phyloP scores from a whole-genome alignment of 2,329 filamentous ascomycete species.

The Pseudocercospora fijiensis region DNA sequence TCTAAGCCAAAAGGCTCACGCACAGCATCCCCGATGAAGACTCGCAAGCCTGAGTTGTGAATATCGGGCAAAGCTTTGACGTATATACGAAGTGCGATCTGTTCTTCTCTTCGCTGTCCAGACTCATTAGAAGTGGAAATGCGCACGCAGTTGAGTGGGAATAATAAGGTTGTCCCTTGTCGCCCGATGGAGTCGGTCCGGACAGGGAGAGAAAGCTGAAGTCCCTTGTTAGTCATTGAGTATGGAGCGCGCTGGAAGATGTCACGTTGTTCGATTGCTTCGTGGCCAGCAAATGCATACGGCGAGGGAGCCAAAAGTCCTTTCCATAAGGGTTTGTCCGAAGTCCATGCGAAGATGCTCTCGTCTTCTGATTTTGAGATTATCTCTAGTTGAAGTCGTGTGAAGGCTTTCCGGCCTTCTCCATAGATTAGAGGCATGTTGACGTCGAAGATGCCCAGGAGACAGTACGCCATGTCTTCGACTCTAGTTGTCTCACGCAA shows the following conservation, averaged over 20 bases:
- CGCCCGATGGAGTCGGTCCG: background rate
- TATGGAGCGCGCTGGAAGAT: background rate
- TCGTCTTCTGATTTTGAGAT: conserved; percentile 7
- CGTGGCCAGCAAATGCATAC: background rate
- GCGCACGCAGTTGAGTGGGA: background rate
- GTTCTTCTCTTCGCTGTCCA: background rate
- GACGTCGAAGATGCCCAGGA: conserved; percentile 18
- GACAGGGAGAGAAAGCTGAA: background rate
- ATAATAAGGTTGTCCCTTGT: background rate
- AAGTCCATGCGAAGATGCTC: conserved; percentile 12
- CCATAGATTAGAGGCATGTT: conserved; percentile 16
- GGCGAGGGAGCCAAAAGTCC: background rate
- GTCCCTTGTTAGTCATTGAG: background rate
- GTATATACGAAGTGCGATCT: background rate
- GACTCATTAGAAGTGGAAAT: background rate
- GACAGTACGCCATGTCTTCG: conserved; percentile 20
- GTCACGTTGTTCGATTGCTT: background rate
- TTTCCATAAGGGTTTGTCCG: background rate
- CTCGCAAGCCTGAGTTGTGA: background rate
- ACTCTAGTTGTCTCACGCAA: conserved; percentile 13
- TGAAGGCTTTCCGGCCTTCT: conserved; percentile 10
- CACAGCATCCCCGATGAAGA: background rate
- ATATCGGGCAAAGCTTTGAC: background rate
- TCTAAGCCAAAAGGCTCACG: background rate
- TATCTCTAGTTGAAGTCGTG: conserved; percentile 8